Conservation (phyloP, 2,329 filamentous ascomycete genomes). For the Pyricularia sp. region DNA sequence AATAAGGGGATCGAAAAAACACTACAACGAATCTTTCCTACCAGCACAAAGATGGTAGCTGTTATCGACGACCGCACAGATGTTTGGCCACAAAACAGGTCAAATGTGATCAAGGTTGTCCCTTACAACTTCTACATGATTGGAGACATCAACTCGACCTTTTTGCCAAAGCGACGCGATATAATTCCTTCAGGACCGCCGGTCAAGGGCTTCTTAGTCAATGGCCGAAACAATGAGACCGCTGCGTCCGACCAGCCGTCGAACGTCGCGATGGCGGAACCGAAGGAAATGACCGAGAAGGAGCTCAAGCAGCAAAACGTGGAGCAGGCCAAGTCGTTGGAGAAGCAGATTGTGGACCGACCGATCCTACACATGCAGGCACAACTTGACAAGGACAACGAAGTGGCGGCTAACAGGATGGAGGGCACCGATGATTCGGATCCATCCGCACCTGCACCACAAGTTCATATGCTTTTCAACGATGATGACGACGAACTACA, state of each 20-base stretch:
- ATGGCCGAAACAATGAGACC: not conserved
- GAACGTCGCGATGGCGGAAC: not conserved
- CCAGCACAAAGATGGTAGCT: conserved; percentile 97
- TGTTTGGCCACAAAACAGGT: conserved; percentile 84
- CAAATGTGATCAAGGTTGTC: conserved; percentile 88
- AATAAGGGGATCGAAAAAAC: conserved; percentile 93
- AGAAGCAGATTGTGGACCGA: conserved; percentile 81
- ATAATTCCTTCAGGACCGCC: conserved; percentile 24
- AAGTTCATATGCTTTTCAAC: conserved; percentile 66
- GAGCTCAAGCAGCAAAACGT: conserved; percentile 62
- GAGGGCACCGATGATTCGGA: conserved; percentile 28
- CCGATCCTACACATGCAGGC: conserved; percentile 90
- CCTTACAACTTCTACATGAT: conserved; percentile 98
- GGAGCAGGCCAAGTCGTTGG: conserved; percentile 78
- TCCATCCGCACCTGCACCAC: conserved; percentile 18
- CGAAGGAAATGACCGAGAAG: not conserved
- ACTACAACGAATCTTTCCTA: conserved; percentile 82
- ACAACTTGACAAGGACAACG: conserved; percentile 76
- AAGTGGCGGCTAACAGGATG: conserved; percentile 31
- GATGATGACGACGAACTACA: conserved; percentile 81
- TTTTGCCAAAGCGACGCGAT: conserved; percentile 70
- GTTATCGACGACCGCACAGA: conserved; percentile 97
- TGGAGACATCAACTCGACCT: conserved; percentile 97
- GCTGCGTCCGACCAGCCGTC: not conserved
- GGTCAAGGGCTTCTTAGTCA: not conserved